Percentiles rank a stretch among this genome's conserved stretches.
Conservation (phyloP, 331 rosid genomes). For the Pyrus hybrid region DNA sequence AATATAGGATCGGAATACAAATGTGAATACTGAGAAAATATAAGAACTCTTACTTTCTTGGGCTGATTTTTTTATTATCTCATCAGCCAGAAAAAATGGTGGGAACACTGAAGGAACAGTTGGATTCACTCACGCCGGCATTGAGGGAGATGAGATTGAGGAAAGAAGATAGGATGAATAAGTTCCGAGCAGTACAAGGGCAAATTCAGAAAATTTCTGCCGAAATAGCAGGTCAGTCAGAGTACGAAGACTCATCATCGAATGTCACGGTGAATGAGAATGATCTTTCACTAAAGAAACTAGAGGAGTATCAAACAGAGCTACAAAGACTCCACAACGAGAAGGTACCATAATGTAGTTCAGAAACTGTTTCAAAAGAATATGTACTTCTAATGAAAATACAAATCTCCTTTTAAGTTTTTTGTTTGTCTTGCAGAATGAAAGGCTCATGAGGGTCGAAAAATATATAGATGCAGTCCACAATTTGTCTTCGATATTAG, state of each 20-base stretch:
- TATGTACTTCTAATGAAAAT: constrained; percentile 6
- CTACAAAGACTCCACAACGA: constrained; percentile 69
- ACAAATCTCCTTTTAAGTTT: neutral
- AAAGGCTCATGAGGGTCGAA: constrained; percentile 71
- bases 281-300: constrained; percentile 81
- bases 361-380: neutral
- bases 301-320: constrained; percentile 75
- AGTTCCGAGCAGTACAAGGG: constrained; percentile 64
- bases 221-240: constrained; percentile 72
- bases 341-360: constrained; percentile 46
- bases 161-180: constrained; percentile 83
- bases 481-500: constrained; percentile 68
- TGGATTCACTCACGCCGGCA: constrained; percentile 90
- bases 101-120: constrained; percentile 85
- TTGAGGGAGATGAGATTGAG: constrained; percentile 69
- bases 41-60: neutral
- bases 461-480: constrained; percentile 49
- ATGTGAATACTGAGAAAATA: neutral
- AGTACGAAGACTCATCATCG: constrained; percentile 25
- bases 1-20: neutral
- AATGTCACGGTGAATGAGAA: constrained; percentile 54
- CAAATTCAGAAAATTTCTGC: constrained; percentile 73
- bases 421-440: constrained; percentile 48
- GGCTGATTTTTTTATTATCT: constrained; percentile 18
- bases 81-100: constrained; percentile 85